phyloP scores from a whole-genome alignment of 257 asterid species.

The Pogostemon cablin region DNA sequence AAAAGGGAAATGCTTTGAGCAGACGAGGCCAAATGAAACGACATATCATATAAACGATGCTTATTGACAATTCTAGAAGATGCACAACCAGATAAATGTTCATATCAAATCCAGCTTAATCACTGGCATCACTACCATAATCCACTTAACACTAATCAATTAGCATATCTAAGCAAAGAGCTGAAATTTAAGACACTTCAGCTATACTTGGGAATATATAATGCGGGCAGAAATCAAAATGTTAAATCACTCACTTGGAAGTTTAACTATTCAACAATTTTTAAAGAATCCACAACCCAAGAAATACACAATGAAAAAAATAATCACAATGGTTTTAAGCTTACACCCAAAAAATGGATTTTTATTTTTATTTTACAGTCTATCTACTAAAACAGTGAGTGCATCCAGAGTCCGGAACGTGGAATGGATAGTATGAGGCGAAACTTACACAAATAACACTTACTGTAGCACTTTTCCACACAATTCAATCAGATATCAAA shows the following conservation, averaged over 20 bases:
- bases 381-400: background rate
- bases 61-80: background rate
- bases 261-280: background rate
- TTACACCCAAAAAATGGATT: background rate
- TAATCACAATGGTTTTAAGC: background rate
- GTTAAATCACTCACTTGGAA: background rate
- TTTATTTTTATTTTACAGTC: background rate
- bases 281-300: background rate
- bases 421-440: background rate
- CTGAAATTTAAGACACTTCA: background rate
- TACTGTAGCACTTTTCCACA: background rate
- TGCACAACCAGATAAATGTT: background rate
- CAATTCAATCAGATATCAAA: conserved; percentile 1
- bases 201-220: background rate
- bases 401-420: background rate
- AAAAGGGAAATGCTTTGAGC: background rate
- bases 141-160: background rate
- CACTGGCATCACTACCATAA: background rate
- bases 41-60: background rate
- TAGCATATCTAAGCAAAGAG: background rate
- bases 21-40: background rate
- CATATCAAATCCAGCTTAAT: background rate
- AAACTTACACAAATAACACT: background rate
- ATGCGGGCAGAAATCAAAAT: background rate
- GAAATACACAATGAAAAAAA: background rate